These are phyloP conservation scores for Ceratocystis ficicola DNA, from an alignment of 2,329 filamentous ascomycete species.

Conservation along the genomic window DNA sequence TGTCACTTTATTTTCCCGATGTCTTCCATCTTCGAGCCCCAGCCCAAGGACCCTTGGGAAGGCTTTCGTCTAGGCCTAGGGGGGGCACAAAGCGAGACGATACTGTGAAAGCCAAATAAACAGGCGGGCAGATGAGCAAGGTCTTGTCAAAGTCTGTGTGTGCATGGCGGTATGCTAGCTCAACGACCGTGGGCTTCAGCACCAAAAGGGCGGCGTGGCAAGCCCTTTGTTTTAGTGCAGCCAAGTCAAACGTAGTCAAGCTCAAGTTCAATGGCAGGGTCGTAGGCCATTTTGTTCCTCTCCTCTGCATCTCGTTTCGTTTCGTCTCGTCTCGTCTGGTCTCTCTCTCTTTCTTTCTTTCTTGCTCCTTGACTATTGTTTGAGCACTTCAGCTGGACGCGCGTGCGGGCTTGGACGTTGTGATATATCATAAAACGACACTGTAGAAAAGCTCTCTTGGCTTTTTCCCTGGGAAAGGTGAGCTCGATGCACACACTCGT, in stretches of 20 bases:
- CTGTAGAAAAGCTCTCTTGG: neutral
- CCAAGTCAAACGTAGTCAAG: neutral
- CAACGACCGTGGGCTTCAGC: neutral
- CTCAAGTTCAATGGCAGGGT: too few relatives aligned
- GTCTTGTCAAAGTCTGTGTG: neutral
- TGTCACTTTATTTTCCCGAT: neutral
- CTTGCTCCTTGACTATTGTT: neutral
- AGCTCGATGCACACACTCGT: too few relatives aligned
- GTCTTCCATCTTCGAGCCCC: neutral
- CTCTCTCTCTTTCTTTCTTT: neutral
- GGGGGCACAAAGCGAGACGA: neutral
- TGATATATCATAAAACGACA: constrained; percentile 2
- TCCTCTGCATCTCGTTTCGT: neutral
- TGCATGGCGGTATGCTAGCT: neutral
- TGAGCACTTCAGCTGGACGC: constrained; percentile 3
- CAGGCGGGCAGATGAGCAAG: neutral
- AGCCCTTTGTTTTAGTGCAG: neutral
- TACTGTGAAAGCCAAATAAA: neutral
- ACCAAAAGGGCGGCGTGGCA: too few relatives aligned
- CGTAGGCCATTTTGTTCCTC: neutral
- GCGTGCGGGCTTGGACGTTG: neutral
- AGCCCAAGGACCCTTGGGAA: neutral
- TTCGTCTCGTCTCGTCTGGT: constrained; percentile 1
- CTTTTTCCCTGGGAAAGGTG: neutral
- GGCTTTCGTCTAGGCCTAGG: neutral